Conservation (phyloP, 2,329 filamentous ascomycete genomes). For the Penicillium italicum region DNA sequence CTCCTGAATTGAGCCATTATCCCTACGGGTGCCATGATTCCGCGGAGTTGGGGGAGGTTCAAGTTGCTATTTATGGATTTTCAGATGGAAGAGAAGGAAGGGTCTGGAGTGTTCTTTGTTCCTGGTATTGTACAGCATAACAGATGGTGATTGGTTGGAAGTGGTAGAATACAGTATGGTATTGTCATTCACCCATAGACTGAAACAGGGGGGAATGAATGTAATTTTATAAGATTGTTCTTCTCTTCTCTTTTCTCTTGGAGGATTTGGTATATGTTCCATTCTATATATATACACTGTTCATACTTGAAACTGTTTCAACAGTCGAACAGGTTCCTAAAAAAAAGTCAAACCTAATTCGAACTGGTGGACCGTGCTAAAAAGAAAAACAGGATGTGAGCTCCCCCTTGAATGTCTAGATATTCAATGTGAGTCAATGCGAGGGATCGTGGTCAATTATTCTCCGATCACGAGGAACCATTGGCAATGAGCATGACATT, state of each 20-base stretch:
- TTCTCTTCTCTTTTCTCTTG: too few relatives aligned
- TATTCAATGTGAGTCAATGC: constrained; percentile 19
- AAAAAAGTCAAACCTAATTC: neutral
- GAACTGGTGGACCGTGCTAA: constrained; percentile 23
- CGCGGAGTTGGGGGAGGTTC: neutral
- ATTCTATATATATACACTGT: too few relatives aligned
- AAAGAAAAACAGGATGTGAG: constrained; percentile 7
- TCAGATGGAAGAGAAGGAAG: neutral
- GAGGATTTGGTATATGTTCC: too few relatives aligned
- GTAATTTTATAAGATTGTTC: too few relatives aligned
- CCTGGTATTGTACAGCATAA: neutral
- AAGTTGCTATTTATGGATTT: constrained; percentile 2
- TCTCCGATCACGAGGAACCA: constrained; percentile 20
- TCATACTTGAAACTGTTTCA: too few relatives aligned
- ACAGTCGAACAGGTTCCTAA: too few relatives aligned
- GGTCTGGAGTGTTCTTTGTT: constrained; percentile 13
- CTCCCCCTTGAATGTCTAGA: constrained; percentile 11
- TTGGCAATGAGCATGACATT: constrained; percentile 3
- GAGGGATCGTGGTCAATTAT: constrained; percentile 21
- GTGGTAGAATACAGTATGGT: constrained; percentile 4
- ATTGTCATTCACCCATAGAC: neutral
- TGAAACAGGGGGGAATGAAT: too few relatives aligned
- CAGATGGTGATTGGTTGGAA: neutral
- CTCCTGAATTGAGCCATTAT: constrained; percentile 33
- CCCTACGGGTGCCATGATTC: constrained; percentile 34